Percentiles rank a stretch among this genome's conserved stretches.
These are phyloP conservation scores for Epichloe typhina DNA, from an alignment of 2,329 filamentous ascomycete species.

Conservation along the genomic window DNA sequence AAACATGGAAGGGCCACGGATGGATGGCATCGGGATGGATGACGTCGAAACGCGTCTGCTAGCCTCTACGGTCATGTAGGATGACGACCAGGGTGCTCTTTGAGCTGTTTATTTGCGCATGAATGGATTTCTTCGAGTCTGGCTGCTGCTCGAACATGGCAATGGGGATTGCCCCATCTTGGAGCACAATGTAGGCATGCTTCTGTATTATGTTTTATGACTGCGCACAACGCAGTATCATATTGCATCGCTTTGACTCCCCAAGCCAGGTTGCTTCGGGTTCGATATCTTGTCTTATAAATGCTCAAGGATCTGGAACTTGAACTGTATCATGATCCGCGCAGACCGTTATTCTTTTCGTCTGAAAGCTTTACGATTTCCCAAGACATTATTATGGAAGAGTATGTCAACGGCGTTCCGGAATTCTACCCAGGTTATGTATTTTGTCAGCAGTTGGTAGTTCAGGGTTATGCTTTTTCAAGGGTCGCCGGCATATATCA, in stretches of 20 bases:
- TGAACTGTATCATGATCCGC: neutral
- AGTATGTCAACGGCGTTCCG: conserved; percentile 2
- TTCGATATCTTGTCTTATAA: neutral
- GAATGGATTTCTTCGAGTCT: too few relatives aligned
- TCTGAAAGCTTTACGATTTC: neutral
- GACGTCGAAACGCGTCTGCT: conserved; percentile 31
- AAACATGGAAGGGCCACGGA: conserved; percentile 27
- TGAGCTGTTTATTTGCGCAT: neutral
- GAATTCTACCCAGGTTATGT: neutral
- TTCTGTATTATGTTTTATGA: neutral
- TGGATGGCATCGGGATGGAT: conserved; percentile 31
- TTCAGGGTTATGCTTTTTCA: neutral
- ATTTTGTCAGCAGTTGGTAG: neutral
- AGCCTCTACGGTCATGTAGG: conserved; percentile 31
- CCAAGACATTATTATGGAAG: neutral
- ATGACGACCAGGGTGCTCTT: conserved; percentile 3
- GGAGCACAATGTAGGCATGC: neutral
- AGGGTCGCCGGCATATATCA: neutral
- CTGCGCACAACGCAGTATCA: neutral
- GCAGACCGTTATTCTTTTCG: neutral
- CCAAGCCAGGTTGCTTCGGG: neutral
- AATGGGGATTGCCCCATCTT: neutral
- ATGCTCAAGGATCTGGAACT: neutral
- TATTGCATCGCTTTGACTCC: neutral
- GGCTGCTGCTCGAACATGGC: neutral